phyloP scores from a whole-genome alignment of 1,284 basidiomycete species.

The Cystobasidium pallidum region DNA sequence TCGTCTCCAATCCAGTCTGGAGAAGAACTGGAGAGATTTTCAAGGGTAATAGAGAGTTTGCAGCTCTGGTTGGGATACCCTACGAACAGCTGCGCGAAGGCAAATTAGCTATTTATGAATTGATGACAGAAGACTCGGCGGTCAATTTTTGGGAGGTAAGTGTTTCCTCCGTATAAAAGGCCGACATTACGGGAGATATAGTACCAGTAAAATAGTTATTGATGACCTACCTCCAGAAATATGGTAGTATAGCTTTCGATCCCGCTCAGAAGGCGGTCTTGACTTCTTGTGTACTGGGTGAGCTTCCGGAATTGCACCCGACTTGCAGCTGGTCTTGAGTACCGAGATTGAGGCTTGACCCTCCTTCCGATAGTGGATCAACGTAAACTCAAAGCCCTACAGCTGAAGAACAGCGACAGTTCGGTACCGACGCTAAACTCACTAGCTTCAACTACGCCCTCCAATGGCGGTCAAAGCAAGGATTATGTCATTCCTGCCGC shows the following conservation, averaged over 20 bases:
- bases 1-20: conserved; percentile 66
- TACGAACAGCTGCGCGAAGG: conserved; percentile 65
- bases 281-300: conserved; percentile 79
- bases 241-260: conserved; percentile 92
- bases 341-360: conserved; percentile 7
- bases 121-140: conserved; percentile 70
- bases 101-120: conserved; percentile 90
- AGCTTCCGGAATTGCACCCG: background rate
- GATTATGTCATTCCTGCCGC: conserved; percentile 40
- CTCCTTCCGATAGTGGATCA: conserved; percentile 47
- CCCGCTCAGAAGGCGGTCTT: conserved; percentile 78
- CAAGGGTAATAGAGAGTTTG: conserved; percentile 94
- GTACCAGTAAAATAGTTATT: no score
- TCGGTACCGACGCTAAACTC: conserved; percentile 2
- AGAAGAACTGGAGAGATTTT: conserved; percentile 96
- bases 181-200: no score
- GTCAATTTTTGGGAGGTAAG: conserved; percentile 93
- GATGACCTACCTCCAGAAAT: conserved; percentile 73
- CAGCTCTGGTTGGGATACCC: conserved; percentile 65
- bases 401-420: conserved; percentile 19
- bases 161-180: background rate
- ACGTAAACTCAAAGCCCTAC: conserved; percentile 47
- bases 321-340: conserved; percentile 17
- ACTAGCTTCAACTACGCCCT: conserved; percentile 18
- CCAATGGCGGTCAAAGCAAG: conserved; percentile 12